These are phyloP conservation scores for Solanum chacoense DNA, from an alignment of 305 asterid genomes.

Conservation along the genomic window DNA sequence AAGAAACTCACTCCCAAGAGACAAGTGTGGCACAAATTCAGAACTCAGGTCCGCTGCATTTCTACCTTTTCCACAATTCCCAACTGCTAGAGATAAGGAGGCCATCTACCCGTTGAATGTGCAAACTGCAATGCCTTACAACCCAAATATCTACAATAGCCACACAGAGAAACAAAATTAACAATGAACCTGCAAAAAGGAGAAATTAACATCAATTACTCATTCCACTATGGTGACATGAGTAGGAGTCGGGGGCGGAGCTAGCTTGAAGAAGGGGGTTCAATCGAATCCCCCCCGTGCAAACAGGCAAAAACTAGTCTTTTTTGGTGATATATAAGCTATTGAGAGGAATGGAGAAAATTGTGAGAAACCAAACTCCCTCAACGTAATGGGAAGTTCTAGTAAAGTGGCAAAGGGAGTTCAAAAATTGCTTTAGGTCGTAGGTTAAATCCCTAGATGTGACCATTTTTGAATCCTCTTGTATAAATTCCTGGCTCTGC, in stretches of 20 bases:
- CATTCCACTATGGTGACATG: background rate
- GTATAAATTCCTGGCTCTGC: background rate
- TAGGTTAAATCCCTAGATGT: background rate
- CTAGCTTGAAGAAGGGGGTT: background rate
- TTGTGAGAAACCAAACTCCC: background rate
- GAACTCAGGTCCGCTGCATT: constrained; percentile 11
- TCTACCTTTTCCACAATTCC: constrained; percentile 23
- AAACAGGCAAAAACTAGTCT: background rate
- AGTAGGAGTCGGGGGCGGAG: background rate
- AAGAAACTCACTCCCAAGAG: constrained; percentile 17
- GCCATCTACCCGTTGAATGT: constrained; percentile 16
- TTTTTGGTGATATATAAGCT: background rate
- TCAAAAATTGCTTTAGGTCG: background rate
- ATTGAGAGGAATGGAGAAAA: background rate
- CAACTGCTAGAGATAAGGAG: constrained; percentile 29
- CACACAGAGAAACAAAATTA: background rate
- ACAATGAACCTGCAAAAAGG: background rate
- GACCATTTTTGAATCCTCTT: background rate
- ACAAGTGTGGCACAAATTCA: constrained; percentile 3
- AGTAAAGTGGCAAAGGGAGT: background rate
- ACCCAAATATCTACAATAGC: background rate
- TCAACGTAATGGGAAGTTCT: background rate
- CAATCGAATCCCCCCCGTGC: background rate
- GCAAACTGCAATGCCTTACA: background rate
- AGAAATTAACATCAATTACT: background rate